Evolutionary conservation across 1,139 yeast genomes (phyloP), one percentile per base, ranked within the genome.

Genomic region (Diutina pseudorugosa): DNA sequence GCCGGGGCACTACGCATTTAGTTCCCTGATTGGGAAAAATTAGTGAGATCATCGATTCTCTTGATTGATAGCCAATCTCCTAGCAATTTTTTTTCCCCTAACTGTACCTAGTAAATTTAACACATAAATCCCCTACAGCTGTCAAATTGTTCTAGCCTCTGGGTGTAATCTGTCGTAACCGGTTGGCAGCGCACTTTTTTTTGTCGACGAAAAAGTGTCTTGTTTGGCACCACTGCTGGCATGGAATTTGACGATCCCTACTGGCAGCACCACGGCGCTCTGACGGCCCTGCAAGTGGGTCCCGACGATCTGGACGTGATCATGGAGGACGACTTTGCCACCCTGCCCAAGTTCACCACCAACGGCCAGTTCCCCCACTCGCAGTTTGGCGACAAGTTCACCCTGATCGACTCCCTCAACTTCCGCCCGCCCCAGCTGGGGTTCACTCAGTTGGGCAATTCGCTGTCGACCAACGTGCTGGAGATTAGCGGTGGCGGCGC

Each of bases 391-490:
- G 49, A 45, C 23, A 45, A 73, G 54, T 65, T 74, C 40, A 79
- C 73, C 57, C 65, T 69, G 41, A 62, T 65, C 55, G 62, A 61
- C 51, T 68, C 73, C 21, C 59, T 70, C 55, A 62, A 62, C 52
- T 74, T 72, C 59, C 27, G 27, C 14, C 68, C 66, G 52, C 79
- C 77, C 1, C 78, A 79, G 0, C 62, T 67, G 47, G 65, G 59
- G n/a, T 73, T 75, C 58, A 73, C 77, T n/a, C 74, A 71, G 55
- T 63, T 75, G 56, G 69, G 66, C 56, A 75, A 74, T 59, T 63
- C 60, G 55, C 70, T 75, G 57, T 71, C 65, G 54, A 70, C 77
- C 18, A 73, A 75, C 56, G 61, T 75, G 51, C 66, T 71, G 1
- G 75, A 69, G 41, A 62, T 64, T 36, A 66, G 71, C 53, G 54